Evolutionary conservation across 2,329 filamentous ascomycete species (phyloP), one percentile per base, ranked within the genome.

Genomic region (Alternaria hordeiaustralica): DNA sequence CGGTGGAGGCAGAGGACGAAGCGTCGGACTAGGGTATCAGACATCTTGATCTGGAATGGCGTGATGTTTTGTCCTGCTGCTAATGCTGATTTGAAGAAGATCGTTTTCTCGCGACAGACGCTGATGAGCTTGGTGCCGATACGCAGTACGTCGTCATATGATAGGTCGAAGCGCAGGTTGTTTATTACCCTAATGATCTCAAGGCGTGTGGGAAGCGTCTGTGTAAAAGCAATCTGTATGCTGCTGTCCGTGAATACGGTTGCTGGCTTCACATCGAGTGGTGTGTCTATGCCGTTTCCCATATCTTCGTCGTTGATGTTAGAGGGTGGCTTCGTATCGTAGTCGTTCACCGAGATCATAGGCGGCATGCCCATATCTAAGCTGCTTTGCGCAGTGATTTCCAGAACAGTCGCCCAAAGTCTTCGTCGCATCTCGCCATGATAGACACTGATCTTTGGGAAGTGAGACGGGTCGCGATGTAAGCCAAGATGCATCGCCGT

Each of bases 1-100:
- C 81, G 82, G 65, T 90, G 87, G 0, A 90, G 77, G 1, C 83
- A 81, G 13, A 89, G 81, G 3, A 88, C 68, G 68, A 87, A 88
- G 13, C 87, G 85, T 6, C 85, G 84, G 5, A 86, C 78, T 0
- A 86, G 77, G 44, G 85, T 83, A 53, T 87, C 83, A 25, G 87
- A 75, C 6, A 88, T 71, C 61, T 87, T 87, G 2, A 81, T 75
- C n/a, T 83, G 82, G 13, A 53, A 85, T 13, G 66, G 64, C 11
- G 66, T 69, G 20, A 66, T 63, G 4, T 53, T 56, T 10, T 55
- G 36, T 12, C 62, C 44, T 15, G 64, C 46, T 7, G 44, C 45
- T 25, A 74, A 46, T 12, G 64, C 67, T 2, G 62, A 47, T 49
- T 71, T 69, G 30, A 73, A 61, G 10, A 68, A 65, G 5, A 62